A percentile compares a stretch with the other conserved stretches of the same genome.
phyloP scores from a whole-genome alignment of 2,329 filamentous ascomycete genomes.

The Trichothecium sympodiale region DNA sequence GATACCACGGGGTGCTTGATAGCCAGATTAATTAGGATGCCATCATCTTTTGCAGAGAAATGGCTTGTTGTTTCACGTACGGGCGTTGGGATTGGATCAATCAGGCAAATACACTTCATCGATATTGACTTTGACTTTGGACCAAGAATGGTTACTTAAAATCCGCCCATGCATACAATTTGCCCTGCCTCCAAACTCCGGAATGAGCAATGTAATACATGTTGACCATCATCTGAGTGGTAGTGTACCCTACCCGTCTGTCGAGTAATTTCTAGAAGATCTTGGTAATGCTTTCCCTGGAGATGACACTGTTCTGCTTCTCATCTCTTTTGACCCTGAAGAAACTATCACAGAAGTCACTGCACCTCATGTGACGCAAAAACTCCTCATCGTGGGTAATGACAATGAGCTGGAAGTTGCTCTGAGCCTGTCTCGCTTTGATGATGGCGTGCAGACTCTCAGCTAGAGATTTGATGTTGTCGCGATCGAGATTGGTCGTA shows the following conservation, averaged over 20 bases:
- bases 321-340: conserved; percentile 77
- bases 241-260: too few relatives aligned
- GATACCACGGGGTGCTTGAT: conserved; percentile 1
- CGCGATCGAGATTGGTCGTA: conserved; percentile 88
- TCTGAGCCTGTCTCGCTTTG: conserved; percentile 66
- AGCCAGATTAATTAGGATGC: background rate
- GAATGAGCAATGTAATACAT: too few relatives aligned
- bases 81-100: background rate
- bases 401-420: conserved; percentile 95
- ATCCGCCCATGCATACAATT: background rate
- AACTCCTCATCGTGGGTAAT: conserved; percentile 99
- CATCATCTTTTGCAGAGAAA: too few relatives aligned
- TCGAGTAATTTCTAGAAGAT: conserved; percentile 22
- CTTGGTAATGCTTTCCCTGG: conserved; percentile 50
- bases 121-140: too few relatives aligned
- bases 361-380: conserved; percentile 81
- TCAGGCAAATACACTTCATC: too few relatives aligned
- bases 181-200: background rate
- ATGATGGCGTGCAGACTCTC: conserved; percentile 82
- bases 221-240: too few relatives aligned
- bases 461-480: conserved; percentile 88
- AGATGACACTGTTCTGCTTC: conserved; percentile 79
- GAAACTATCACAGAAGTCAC: conserved; percentile 86
- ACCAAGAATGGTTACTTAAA: too few relatives aligned
- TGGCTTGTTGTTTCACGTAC: background rate